Base-by-base conservation (phyloP, 2,329 filamentous ascomycete species). In the Aspergillus sojae region DNA sequence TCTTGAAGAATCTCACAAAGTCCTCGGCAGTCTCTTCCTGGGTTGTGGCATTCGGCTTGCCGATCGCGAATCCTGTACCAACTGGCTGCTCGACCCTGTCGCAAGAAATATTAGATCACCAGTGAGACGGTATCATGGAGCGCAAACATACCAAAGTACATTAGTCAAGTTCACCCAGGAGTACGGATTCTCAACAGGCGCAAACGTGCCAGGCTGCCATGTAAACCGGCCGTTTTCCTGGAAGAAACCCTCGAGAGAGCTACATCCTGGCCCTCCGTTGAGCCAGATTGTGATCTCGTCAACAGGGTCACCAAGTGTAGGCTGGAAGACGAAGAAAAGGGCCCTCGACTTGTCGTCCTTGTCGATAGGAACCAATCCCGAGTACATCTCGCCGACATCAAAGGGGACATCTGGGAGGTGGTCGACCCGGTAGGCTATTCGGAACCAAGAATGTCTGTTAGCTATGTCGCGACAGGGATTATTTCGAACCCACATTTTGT, bases 1-100 rank as follows among this genome's bases (percentile, higher is more conserved):
- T 90, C 77, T 88, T 88, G 84, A 88, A 93, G 79, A 93, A 95
- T 54, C 89, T 89, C 19, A 90, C 81, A 74, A 94, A 93, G 68
- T 94, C 86, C n/a, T 80, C 77, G 0, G 90, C 89, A 0, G 90
- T 83, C 67, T 93, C 90, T 34, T 87, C 84, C 66, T 92, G 88
- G 68, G 84, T 86, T 4, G 81, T 87, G 11, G 89, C 89, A 0
- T 84, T 90, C 3, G 87, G 81, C 0, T 78, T 85, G 19, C 91
- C 91, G 41, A 86, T 84, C 0, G 87, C 85, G 74, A 91, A 92
- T 16, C 91, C 91, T 1, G 89, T 90, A 21, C 83, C 83, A 16
- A 84, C 81, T 0, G 78, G 79, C 56, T 76, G 75, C 34, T 71
- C 67, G 28, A 74, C 61, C 84, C 87, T 53, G 9, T 34, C 4